A percentile compares a stretch with the other conserved stretches of the same genome.
Evolutionary conservation across 768 basidiomycete genomes (phyloP).

Genomic region (Pluteus cervinus): DNA sequence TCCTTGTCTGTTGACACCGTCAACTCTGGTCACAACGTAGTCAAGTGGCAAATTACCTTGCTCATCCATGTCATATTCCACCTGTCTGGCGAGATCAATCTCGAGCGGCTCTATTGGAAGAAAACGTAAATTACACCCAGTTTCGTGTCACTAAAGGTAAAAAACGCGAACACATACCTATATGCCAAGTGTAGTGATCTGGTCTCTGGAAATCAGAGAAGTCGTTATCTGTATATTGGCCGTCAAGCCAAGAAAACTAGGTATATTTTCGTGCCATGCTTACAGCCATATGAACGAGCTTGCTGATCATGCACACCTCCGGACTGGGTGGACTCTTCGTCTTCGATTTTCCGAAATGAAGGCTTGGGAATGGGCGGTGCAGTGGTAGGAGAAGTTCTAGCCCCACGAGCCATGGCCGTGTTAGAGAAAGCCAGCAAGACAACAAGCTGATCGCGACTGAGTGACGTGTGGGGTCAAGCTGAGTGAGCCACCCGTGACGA

Average conservation of each 20-base stretch:
- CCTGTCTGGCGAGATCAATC: conserved; percentile 83
- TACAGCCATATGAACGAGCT: conserved; percentile 55
- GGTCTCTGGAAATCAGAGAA: conserved; percentile 69
- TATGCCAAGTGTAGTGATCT: conserved; percentile 86
- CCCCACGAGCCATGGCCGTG: conserved; percentile 41
- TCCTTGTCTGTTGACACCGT: conserved; percentile 61
- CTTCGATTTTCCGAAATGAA: conserved; percentile 60
- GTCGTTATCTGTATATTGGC: conserved; percentile 39
- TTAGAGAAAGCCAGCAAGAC: too few species aligned
- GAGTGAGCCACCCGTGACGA: too few species aligned
- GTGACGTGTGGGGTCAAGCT: too few species aligned
- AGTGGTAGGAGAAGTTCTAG: conserved; percentile 22
- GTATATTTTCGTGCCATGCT: background rate
- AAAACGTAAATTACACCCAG: conserved; percentile 3
- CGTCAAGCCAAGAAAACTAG: too few species aligned
- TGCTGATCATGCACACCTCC: conserved; percentile 59
- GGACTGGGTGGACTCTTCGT: conserved; percentile 54
- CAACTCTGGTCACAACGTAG: background rate
- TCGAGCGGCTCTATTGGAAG: conserved; percentile 74
- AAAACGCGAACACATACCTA: conserved; percentile 46
- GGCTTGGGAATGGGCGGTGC: conserved; percentile 49
- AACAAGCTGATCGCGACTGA: too few species aligned
- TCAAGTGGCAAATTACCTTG: conserved; percentile 56
- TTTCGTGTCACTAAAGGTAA: conserved; percentile 6
- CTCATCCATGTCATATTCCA: conserved; percentile 99